Percentiles rank a stretch among this genome's conserved stretches.
Evolutionary conservation across 75 land plant genomes (phyloP).

Genomic region (Azolla pinnata): DNA sequence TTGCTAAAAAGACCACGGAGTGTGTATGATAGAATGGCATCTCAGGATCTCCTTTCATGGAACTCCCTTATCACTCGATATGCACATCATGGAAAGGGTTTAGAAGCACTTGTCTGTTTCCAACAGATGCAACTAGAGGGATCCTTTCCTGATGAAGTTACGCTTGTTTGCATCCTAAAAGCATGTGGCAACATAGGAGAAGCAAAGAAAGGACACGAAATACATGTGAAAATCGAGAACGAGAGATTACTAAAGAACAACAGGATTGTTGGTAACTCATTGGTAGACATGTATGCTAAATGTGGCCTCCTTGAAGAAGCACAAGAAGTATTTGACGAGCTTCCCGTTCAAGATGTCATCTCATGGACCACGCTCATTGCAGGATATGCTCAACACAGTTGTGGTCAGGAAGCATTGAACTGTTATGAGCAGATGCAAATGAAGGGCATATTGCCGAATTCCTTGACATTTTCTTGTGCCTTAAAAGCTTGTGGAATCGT

Average conservation of each 20-base stretch:
- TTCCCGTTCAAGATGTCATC: constrained; percentile 31
- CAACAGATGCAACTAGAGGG: too few species aligned
- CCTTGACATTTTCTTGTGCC: constrained; percentile 10
- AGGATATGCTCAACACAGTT: constrained; percentile 30
- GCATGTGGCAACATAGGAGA: too few species aligned
- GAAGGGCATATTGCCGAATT: neutral
- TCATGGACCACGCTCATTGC: constrained; percentile 47
- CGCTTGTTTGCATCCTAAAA: too few species aligned
- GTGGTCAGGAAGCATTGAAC: constrained; percentile 18
- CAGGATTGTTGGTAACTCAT: constrained; percentile 9
- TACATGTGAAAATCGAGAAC: neutral
- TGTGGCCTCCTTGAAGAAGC: constrained; percentile 37
- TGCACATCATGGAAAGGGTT: too few species aligned
- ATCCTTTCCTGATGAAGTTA: too few species aligned
- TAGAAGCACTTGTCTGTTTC: too few species aligned
- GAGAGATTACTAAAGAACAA: neutral
- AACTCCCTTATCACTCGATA: too few species aligned
- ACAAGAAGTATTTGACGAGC: constrained; percentile 34
- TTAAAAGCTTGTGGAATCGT: constrained; percentile 9
- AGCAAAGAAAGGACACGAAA: too few species aligned
- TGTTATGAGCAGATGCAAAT: constrained; percentile 31
- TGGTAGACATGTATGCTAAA: constrained; percentile 32
- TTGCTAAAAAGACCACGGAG: too few species aligned
- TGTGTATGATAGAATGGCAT: too few species aligned
- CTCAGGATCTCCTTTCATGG: too few species aligned